A percentile compares a stretch with the other conserved stretches of the same genome.
Evolutionary conservation across 352 stramenopile genomes (phyloP).

Genomic region (Pythium chondricola): DNA sequence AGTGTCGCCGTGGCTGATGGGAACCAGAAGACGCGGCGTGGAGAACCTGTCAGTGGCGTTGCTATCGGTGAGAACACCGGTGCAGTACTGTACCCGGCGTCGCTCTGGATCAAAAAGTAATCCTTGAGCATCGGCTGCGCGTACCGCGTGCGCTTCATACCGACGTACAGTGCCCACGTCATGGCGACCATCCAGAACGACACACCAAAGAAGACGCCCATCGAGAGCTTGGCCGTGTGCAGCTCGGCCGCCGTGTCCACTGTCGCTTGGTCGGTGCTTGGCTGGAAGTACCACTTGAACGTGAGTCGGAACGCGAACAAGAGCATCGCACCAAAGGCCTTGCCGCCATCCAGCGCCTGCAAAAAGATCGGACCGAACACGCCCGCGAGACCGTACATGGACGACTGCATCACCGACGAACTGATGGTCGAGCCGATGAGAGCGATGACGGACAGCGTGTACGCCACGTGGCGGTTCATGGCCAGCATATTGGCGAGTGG

Average conservation of each 20-base stretch:
- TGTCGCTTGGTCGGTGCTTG: neutral
- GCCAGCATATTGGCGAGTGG: conserved; percentile 53
- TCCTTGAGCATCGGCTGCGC: conserved; percentile 56
- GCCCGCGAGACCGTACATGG: conserved; percentile 66
- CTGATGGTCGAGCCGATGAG: conserved; percentile 60
- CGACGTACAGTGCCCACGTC: conserved; percentile 50
- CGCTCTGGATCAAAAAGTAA: conserved; percentile 62
- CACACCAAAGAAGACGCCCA: conserved; percentile 64
- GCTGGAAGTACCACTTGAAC: conserved; percentile 47
- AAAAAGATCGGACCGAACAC: conserved; percentile 74
- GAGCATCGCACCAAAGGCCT: conserved; percentile 68
- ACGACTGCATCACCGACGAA: conserved; percentile 65
- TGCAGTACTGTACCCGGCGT: conserved; percentile 45
- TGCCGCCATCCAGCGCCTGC: conserved; percentile 73
- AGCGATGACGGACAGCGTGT: conserved; percentile 50
- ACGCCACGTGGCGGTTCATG: conserved; percentile 37
- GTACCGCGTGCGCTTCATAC: conserved; percentile 45
- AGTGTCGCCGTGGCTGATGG: conserved; percentile 8
- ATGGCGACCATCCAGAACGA: conserved; percentile 43
- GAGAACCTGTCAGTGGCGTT: conserved; percentile 28
- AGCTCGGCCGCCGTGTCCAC: neutral
- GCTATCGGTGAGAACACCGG: conserved; percentile 48
- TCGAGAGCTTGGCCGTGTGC: conserved; percentile 31
- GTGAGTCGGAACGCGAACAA: conserved; percentile 54
- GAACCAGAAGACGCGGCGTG: conserved; percentile 13